Percentiles rank a stretch among this genome's conserved stretches.
phyloP scores from a whole-genome alignment of 495 filamentous ascomycete species.

The Parathielavia appendiculata region DNA sequence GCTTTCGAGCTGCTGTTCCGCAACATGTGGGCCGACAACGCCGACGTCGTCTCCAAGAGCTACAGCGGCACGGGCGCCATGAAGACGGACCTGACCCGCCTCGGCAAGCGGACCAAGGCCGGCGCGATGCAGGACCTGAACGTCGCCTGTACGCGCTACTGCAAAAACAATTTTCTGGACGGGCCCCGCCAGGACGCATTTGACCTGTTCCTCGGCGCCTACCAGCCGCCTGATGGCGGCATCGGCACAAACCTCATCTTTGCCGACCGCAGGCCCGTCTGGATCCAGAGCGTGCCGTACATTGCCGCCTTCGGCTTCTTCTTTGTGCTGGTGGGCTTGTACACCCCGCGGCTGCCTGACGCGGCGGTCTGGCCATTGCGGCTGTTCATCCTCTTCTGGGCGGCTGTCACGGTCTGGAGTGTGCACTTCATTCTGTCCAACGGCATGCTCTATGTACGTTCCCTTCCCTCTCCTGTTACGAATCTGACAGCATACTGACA shows the following conservation, averaged over 20 bases:
- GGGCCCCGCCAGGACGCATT: constrained; percentile 92
- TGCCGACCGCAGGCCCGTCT: constrained; percentile 75
- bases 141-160: constrained; percentile 79
- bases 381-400: constrained; percentile 71
- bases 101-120: constrained; percentile 75
- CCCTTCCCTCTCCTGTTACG: background rate
- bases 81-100: constrained; percentile 93
- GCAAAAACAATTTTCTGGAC: constrained; percentile 86
- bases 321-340: constrained; percentile 71
- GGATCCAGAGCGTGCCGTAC: constrained; percentile 88
- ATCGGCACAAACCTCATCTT: constrained; percentile 66
- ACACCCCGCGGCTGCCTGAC: constrained; percentile 62
- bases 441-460: constrained; percentile 88
- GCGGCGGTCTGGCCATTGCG: constrained; percentile 70
- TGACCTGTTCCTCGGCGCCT: constrained; percentile 84
- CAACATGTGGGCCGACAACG: constrained; percentile 97
- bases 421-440: constrained; percentile 68
- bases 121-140: constrained; percentile 77
- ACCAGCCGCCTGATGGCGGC: constrained; percentile 62
- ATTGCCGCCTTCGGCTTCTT: constrained; percentile 82
- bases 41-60: constrained; percentile 83
- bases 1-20: constrained; percentile 85
- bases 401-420: constrained; percentile 61
- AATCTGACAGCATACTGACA: constrained; percentile 1
- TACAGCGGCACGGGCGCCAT: constrained; percentile 94